Conservation (phyloP, 441 rosid species). For the Aquilaria agallochum region DNA sequence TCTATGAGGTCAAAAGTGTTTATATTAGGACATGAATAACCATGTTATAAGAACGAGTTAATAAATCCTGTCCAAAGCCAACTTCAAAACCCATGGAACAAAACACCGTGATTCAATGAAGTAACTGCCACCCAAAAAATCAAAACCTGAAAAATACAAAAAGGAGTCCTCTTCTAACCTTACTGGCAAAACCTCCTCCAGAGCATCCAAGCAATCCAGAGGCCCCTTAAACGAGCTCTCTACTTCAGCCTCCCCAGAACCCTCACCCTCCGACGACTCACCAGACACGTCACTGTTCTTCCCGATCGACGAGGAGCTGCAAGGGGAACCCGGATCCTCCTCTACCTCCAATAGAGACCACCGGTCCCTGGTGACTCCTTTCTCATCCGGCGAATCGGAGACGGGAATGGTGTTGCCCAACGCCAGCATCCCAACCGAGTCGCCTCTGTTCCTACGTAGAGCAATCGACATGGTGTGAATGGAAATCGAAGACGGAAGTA, state of each 20-base stretch:
- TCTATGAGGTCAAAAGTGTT: too few relatives aligned
- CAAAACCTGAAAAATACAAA: neutral
- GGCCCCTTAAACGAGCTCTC: slow-evolving; percentile 39
- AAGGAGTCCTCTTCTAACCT: slow-evolving; percentile 21
- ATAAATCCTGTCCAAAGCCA: neutral
- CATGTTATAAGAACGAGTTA: too few relatives aligned
- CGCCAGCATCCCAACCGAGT: slow-evolving; percentile 13
- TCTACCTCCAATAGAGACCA: slow-evolving; percentile 11
- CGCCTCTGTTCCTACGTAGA: slow-evolving; percentile 12
- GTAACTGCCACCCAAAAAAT: neutral
- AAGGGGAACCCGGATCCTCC: slow-evolving; percentile 18
- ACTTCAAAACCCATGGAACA: slow-evolving; percentile 4
- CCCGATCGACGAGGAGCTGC: slow-evolving; percentile 31
- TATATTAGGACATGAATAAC: too few relatives aligned
- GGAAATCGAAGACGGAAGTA: neutral
- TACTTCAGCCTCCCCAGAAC: slow-evolving; percentile 24
- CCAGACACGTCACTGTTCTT: slow-evolving; percentile 30
- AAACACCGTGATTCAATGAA: slow-evolving; percentile 8
- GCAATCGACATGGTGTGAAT: slow-evolving; percentile 20
- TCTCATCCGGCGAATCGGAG: slow-evolving; percentile 13
- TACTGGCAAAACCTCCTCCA: slow-evolving; percentile 43
- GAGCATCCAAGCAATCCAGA: slow-evolving; percentile 29
- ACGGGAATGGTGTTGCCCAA: neutral
- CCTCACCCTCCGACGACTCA: slow-evolving; percentile 21
- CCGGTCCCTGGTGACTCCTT: slow-evolving; percentile 3